These are phyloP conservation scores for Linum trigynum DNA, from an alignment of 345 rosid species.

Conservation along the genomic window DNA sequence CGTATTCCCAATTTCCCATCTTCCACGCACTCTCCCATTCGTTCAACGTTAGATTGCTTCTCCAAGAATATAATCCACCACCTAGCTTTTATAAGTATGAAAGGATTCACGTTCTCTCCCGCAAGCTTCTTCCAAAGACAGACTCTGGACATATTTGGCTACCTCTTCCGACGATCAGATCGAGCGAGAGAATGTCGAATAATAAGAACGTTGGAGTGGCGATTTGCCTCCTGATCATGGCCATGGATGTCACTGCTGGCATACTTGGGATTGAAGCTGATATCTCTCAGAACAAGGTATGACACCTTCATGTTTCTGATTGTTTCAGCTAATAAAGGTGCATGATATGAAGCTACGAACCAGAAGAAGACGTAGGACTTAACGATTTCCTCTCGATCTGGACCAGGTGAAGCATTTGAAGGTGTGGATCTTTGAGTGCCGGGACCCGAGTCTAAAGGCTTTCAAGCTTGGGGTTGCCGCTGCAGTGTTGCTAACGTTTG, in stretches of 20 bases:
- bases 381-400: background rate
- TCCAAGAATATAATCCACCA: too few relatives aligned
- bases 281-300: conserved; percentile 17
- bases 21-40: background rate
- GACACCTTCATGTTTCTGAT: background rate
- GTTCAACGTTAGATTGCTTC: too few relatives aligned
- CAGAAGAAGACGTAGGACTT: too few relatives aligned
- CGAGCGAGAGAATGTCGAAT: conserved; percentile 13
- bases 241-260: conserved; percentile 21
- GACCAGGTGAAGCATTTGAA: conserved; percentile 12
- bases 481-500: conserved; percentile 13
- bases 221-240: conserved; percentile 20
- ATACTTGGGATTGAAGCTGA: conserved; percentile 21
- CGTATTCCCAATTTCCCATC: conserved; percentile 23
- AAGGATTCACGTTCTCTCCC: too few relatives aligned
- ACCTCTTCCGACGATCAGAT: background rate
- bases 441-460: conserved; percentile 3
- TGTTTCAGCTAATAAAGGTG: too few relatives aligned
- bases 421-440: conserved; percentile 9
- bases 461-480: conserved; percentile 24
- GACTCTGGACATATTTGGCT: background rate
- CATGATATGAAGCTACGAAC: too few relatives aligned
- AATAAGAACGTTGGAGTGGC: conserved; percentile 23
- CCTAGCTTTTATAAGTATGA: too few relatives aligned
- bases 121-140: background rate